A percentile compares a stretch with the other conserved stretches of the same genome.
Evolutionary conservation across 2,329 filamentous ascomycete genomes (phyloP).

Genomic region (Aspergillus sp.): DNA sequence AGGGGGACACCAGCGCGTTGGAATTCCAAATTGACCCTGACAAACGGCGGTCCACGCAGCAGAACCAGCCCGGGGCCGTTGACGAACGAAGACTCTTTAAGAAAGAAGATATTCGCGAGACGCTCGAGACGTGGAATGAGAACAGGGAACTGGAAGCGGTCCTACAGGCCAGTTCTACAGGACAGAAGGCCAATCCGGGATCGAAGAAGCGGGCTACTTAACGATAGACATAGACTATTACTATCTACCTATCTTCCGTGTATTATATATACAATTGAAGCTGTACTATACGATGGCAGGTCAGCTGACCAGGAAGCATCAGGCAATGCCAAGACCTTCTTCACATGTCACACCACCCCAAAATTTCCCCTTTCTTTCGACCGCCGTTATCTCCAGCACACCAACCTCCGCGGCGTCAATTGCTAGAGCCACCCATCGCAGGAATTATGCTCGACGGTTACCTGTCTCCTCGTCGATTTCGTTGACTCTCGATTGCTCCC

Average conservation of each 20-base stretch:
- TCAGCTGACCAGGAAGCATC: neutral
- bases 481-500: neutral
- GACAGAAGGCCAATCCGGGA: neutral
- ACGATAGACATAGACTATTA: neutral
- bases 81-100: slow-evolving; percentile 9
- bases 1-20: slow-evolving; percentile 13
- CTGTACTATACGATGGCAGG: neutral
- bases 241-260: neutral
- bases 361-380: no score
- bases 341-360: slow-evolving; percentile 22
- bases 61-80: slow-evolving; percentile 5
- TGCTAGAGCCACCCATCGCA: neutral
- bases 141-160: slow-evolving; percentile 20
- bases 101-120: slow-evolving; percentile 6
- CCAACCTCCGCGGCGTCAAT: no score
- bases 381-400: no score
- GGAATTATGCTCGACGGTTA: slow-evolving; percentile 16
- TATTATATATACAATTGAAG: neutral
- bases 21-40: slow-evolving; percentile 6
- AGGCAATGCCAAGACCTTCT: slow-evolving; percentile 5
- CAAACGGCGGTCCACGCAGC: slow-evolving; percentile 9
- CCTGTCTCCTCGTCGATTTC: slow-evolving; percentile 7
- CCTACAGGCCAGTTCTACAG: slow-evolving; percentile 4
- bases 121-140: slow-evolving; percentile 20
- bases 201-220: neutral